Conservation (phyloP, 164 flowering plant species). For the Magnolia kwangsiensis region DNA sequence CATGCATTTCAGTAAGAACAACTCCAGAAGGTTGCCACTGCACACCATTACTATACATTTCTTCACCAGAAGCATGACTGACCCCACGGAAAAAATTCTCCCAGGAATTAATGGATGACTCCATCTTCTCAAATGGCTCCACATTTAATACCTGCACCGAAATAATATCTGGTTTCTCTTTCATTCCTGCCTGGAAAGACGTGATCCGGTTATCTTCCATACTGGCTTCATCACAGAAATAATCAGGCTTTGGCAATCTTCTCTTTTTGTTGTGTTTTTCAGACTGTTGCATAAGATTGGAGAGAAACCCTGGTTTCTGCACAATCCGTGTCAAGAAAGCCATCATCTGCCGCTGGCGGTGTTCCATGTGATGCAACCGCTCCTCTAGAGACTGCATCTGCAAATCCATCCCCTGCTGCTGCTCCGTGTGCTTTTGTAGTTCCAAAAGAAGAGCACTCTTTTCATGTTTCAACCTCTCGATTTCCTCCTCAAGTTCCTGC, state of each 20-base stretch:
- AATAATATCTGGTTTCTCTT: slow-evolving; percentile 22
- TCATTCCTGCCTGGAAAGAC: slow-evolving; percentile 14
- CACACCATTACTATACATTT: slow-evolving; percentile 17
- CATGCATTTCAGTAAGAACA: slow-evolving; percentile 20
- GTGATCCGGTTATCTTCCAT: slow-evolving; percentile 15
- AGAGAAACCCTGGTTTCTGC: slow-evolving; percentile 41
- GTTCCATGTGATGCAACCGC: slow-evolving; percentile 39
- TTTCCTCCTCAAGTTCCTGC: slow-evolving; percentile 53
- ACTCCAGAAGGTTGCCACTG: slow-evolving; percentile 22
- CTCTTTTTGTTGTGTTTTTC: slow-evolving; percentile 49
- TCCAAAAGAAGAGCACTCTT: slow-evolving; percentile 40
- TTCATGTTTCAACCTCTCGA: slow-evolving; percentile 53
- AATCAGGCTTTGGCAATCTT: slow-evolving; percentile 35
- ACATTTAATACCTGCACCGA: slow-evolving; percentile 21
- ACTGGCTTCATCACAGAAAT: slow-evolving; percentile 26
- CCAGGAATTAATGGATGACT: slow-evolving; percentile 46
- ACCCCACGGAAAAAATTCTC: slow-evolving; percentile 43
- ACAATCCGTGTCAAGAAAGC: slow-evolving; percentile 34
- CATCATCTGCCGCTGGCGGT: slow-evolving; percentile 43
- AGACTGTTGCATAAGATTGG: slow-evolving; percentile 31
- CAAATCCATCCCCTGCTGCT: slow-evolving; percentile 37
- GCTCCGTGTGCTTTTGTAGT: slow-evolving; percentile 40
- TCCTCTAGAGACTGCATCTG: slow-evolving; percentile 35
- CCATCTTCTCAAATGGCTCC: slow-evolving; percentile 49
- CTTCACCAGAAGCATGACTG: slow-evolving; percentile 33